phyloP scores from a whole-genome alignment of 1,284 basidiomycete genomes.

The Apiotrichum veenhuisii region DNA sequence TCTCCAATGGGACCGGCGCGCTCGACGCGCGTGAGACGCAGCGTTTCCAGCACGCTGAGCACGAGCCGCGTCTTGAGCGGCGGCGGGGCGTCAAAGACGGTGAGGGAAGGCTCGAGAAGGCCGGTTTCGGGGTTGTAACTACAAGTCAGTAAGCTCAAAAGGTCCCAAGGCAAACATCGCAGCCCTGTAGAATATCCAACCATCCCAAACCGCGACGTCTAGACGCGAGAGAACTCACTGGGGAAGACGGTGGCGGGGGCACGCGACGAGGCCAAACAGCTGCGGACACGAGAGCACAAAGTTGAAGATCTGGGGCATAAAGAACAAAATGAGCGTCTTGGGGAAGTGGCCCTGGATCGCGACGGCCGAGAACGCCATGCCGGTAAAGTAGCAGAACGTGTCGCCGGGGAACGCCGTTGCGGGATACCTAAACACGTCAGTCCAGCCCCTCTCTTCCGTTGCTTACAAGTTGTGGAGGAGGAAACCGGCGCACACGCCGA shows the following conservation, averaged over 20 bases:
- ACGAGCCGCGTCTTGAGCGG: conserved; percentile 56
- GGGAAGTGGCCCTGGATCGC: conserved; percentile 96
- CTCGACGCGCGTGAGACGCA: conserved; percentile 67
- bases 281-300: conserved; percentile 93
- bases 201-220: no score
- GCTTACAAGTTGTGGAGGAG: conserved; percentile 88
- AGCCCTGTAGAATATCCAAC: no score
- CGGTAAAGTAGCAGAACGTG: conserved; percentile 95
- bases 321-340: conserved; percentile 94
- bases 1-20: conserved; percentile 47
- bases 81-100: conserved; percentile 57
- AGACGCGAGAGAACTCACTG: conserved; percentile 54
- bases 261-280: conserved; percentile 86
- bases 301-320: conserved; percentile 97
- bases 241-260: conserved; percentile 90
- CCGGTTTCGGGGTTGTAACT: conserved; percentile 72
- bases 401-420: conserved; percentile 93
- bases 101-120: conserved; percentile 68
- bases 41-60: conserved; percentile 58
- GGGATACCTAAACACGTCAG: conserved; percentile 91
- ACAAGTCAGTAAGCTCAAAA: background rate
- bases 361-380: conserved; percentile 95
- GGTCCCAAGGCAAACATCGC: no score
- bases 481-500: conserved; percentile 84
- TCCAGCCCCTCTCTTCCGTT: background rate